Percentiles rank a stretch among this genome's conserved stretches.
Conservation (phyloP, 2,329 filamentous ascomycete species). For the Talaromyces rugulosus region DNA sequence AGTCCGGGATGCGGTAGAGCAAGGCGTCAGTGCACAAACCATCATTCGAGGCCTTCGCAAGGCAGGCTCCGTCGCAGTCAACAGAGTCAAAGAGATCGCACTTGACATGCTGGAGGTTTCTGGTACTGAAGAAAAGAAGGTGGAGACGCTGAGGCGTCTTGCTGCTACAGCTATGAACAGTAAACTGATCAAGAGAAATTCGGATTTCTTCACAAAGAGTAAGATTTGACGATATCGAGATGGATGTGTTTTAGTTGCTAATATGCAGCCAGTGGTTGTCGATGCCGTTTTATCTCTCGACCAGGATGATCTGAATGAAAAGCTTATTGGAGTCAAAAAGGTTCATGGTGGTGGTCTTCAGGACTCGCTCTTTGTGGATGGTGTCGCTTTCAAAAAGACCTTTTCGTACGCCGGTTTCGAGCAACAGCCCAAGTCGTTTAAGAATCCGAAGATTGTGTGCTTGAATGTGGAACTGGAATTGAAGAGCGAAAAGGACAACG, state of each 20-base stretch:
- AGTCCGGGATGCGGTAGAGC: conserved; percentile 91
- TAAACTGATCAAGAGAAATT: conserved; percentile 97
- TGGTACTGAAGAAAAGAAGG: conserved; percentile 76
- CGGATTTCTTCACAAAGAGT: conserved; percentile 97
- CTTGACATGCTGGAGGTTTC: conserved; percentile 63
- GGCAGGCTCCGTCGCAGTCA: conserved; percentile 85
- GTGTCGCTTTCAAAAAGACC: conserved; percentile 99
- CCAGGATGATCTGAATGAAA: conserved; percentile 96
- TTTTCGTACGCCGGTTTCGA: conserved; percentile 99
- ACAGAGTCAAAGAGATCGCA: conserved; percentile 98
- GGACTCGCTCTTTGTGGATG: conserved; percentile 94
- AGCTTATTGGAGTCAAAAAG: conserved; percentile 97
- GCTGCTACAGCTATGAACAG: conserved; percentile 98
- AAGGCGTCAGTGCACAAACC: conserved; percentile 93
- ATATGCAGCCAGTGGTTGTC: conserved; percentile 71
- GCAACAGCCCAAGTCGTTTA: conserved; percentile 95
- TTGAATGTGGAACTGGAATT: conserved; percentile 96
- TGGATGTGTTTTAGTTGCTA: conserved; percentile 14
- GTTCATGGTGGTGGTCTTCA: conserved; percentile 93
- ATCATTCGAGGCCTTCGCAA: conserved; percentile 94
- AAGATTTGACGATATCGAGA: conserved; percentile 30
- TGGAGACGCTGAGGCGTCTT: conserved; percentile 83
- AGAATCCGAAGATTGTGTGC: conserved; percentile 92
- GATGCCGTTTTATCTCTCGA: conserved; percentile 93
- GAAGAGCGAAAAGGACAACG: conserved; percentile 99